Conservation (phyloP, 2,329 filamentous ascomycete genomes). For the Cercospora zeina region DNA sequence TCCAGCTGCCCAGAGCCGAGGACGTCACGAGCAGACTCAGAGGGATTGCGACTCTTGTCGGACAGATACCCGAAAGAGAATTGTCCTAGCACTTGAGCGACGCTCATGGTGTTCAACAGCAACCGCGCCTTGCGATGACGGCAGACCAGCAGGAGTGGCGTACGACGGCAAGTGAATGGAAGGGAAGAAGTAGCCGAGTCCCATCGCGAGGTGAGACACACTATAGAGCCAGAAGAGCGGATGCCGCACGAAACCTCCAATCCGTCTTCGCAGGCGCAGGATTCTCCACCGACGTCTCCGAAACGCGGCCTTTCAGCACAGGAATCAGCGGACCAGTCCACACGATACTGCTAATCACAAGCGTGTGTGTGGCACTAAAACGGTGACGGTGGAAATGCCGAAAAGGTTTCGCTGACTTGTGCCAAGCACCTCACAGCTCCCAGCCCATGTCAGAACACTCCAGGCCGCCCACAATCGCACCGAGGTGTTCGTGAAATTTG, state of each 20-base stretch:
- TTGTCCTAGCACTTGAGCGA: slow-evolving; percentile 42
- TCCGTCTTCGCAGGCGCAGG: slow-evolving; percentile 32
- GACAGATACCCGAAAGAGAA: slow-evolving; percentile 43
- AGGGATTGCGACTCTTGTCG: slow-evolving; percentile 39
- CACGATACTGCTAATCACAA: too few relatives aligned
- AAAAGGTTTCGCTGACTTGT: too few relatives aligned
- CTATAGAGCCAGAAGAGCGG: slow-evolving; percentile 41
- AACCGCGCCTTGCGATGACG: slow-evolving; percentile 35
- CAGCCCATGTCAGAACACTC: too few relatives aligned
- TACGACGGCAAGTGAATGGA: slow-evolving; percentile 44
- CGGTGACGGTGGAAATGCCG: slow-evolving; percentile 54
- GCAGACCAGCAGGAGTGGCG: slow-evolving; percentile 37
- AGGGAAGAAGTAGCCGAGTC: slow-evolving; percentile 46
- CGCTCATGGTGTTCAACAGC: slow-evolving; percentile 42
- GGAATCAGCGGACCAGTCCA: slow-evolving; percentile 40
- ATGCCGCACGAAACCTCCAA: slow-evolving; percentile 37
- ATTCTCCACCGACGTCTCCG: slow-evolving; percentile 26
- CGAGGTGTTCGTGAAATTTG: too few relatives aligned
- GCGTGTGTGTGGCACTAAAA: too few relatives aligned
- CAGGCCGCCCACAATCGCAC: too few relatives aligned
- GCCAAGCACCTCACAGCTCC: too few relatives aligned
- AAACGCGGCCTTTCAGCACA: slow-evolving; percentile 41
- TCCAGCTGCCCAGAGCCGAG: slow-evolving; percentile 46
- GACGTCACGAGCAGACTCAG: slow-evolving; percentile 39
- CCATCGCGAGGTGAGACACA: slow-evolving; percentile 42